phyloP scores from a whole-genome alignment of 495 filamentous ascomycete genomes.

The Hypoxylon cercidicola region DNA sequence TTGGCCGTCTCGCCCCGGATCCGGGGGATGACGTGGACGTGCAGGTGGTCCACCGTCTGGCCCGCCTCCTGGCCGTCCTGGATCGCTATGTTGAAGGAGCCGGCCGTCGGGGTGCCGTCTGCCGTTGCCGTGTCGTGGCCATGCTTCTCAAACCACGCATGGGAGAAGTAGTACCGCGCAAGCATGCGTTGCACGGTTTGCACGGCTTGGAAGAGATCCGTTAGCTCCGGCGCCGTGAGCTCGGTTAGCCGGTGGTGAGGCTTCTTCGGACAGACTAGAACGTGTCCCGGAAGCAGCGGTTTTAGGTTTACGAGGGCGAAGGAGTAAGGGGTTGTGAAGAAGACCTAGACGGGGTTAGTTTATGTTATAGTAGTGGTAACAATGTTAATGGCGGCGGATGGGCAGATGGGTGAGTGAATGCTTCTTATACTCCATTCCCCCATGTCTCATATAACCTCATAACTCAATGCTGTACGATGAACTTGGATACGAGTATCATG shows the following conservation, averaged over 20 bases:
- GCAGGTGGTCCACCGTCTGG: slow-evolving; percentile 89
- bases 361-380: neutral
- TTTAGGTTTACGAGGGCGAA: slow-evolving; percentile 95
- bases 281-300: slow-evolving; percentile 91
- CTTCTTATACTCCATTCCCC: neutral
- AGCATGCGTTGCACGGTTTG: slow-evolving; percentile 83
- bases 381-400: neutral
- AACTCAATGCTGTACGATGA: neutral
- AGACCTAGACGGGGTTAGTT: slow-evolving; percentile 67
- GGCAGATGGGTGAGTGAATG: too few species aligned
- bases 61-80: slow-evolving; percentile 91
- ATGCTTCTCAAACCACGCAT: neutral
- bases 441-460: neutral
- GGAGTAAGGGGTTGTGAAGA: slow-evolving; percentile 79
- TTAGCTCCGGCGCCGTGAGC: slow-evolving; percentile 75
- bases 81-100: slow-evolving; percentile 88
- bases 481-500: neutral
- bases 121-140: neutral
- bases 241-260: slow-evolving; percentile 78
- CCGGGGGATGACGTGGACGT: slow-evolving; percentile 92
- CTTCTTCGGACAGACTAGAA: slow-evolving; percentile 77
- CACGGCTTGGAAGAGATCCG: slow-evolving; percentile 86
- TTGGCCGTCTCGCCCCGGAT: slow-evolving; percentile 56
- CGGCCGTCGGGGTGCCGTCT: slow-evolving; percentile 45
- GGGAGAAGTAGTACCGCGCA: slow-evolving; percentile 72